Evolutionary conservation across 352 stramenopile genomes (phyloP).

Genomic region (Phytopythium cucurbitacearum): DNA sequence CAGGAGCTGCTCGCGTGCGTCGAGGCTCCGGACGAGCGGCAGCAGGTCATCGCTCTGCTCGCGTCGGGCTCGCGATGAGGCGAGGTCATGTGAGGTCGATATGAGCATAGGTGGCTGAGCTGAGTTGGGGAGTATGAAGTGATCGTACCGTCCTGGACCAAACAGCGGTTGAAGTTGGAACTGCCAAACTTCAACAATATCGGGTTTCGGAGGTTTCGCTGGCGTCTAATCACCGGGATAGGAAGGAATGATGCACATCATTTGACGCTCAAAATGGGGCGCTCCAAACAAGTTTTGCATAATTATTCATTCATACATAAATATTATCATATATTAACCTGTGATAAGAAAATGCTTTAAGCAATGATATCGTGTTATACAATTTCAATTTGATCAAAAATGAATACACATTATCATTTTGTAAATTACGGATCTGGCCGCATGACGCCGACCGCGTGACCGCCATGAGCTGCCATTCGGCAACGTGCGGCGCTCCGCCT

Average conservation of each 20-base stretch:
- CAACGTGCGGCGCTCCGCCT: background rate
- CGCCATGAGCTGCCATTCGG: background rate
- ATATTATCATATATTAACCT: too few species aligned
- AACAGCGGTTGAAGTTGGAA: background rate
- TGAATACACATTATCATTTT: background rate
- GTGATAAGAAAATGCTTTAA: too few species aligned
- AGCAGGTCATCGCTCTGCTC: slow-evolving; percentile 27
- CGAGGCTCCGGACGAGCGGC: slow-evolving; percentile 19
- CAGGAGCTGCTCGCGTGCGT: slow-evolving; percentile 29
- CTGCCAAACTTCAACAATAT: background rate
- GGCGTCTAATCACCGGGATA: slow-evolving; percentile 2
- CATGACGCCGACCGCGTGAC: background rate
- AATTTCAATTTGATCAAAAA: too few species aligned
- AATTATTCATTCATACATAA: too few species aligned
- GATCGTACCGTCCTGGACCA: background rate
- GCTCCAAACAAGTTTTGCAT: too few species aligned
- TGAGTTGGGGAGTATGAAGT: too few species aligned
- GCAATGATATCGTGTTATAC: too few species aligned
- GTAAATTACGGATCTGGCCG: background rate
- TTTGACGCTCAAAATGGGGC: background rate
- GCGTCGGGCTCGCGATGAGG: slow-evolving; percentile 12
- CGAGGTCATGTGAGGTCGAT: background rate
- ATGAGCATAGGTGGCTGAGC: too few species aligned
- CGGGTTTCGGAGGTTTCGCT: background rate
- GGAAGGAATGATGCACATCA: background rate